These are phyloP conservation scores for Piper longum DNA, from an alignment of 164 flowering plant species.

Conservation along the genomic window DNA sequence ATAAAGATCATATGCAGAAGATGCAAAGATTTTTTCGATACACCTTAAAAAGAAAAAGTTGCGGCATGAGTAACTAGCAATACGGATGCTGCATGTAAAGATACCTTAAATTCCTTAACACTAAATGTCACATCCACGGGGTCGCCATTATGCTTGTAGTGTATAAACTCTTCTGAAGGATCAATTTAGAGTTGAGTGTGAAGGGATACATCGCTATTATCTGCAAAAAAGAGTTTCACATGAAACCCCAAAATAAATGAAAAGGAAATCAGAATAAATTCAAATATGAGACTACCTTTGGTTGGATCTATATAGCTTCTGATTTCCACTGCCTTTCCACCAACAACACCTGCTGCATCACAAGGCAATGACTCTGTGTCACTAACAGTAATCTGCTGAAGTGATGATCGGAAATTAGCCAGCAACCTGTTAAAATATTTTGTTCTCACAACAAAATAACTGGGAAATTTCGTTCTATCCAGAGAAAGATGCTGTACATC, in stretches of 20 bases:
- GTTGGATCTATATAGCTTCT: conserved; percentile 90
- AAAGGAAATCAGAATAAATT: not conserved
- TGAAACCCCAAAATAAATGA: not conserved
- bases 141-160: conserved; percentile 67
- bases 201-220: conserved; percentile 55
- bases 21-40: too few species aligned
- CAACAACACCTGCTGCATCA: conserved; percentile 58
- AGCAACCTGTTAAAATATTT: conserved; percentile 80
- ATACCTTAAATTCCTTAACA: conserved; percentile 84
- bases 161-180: conserved; percentile 89
- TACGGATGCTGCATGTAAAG: too few species aligned
- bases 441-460: conserved; percentile 75
- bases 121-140: conserved; percentile 90
- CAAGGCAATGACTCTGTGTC: conserved; percentile 73
- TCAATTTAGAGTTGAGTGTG: conserved; percentile 98
- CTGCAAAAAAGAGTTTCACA: conserved; percentile 23
- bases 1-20: too few species aligned
- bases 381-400: conserved; percentile 92
- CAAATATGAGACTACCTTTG: conserved; percentile 41
- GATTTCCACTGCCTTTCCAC: conserved; percentile 94
- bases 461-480: conserved; percentile 64
- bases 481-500: conserved; percentile 86
- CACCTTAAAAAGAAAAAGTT: too few species aligned
- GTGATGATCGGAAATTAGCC: conserved; percentile 80
- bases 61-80: not conserved